Base-by-base conservation (phyloP, 257 asterid species). In the Pogostemon cablin region DNA sequence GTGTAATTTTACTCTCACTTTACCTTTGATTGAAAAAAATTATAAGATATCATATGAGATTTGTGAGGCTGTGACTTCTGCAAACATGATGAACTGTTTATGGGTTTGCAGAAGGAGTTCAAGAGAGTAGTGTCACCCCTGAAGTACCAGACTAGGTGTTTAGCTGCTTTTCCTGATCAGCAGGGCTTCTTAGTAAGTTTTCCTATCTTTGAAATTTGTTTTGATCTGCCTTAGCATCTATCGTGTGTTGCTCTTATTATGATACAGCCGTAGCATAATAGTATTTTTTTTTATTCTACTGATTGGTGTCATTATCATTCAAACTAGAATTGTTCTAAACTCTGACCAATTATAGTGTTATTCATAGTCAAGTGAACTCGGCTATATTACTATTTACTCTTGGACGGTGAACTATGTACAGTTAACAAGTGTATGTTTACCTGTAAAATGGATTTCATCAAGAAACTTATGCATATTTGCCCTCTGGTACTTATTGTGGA, bases 111-210 rank as follows among this genome's bases (percentile, higher is more conserved):
- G 99, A 11, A 86, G n/a, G 99, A 95, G 78, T 91, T 86, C 84
- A 95, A 89, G 90, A 86, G 93, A 80, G 76, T 95, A 68, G 34
- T 63, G 58, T 95, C 99, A 62, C 99, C 99, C 20, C 61, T 95
- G 74, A 91, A 91, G 90, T 88, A 91, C 86, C 99, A 95, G 80
- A 95, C 99, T 39, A 85, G 99, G 80, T 95, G 98, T 76, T 68
- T 95, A 62, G 99, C 99, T 68, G 96, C 99, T 68, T 95, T 95
- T 78, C 99, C 99, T 54, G 96, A 95, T 79, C 91, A 95, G 80
- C 96, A 91, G 84, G 99, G 99, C 53, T 95, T 91, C 84, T 77
- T 95, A 78, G 98, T 95, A 79, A 82, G 95, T 82, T 78, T 55
- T 59, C 59, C 48, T 25, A 40, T 57, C 65, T 54, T 25, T 64